Evolutionary conservation across 2,329 filamentous ascomycete species (phyloP), one percentile per base, ranked within the genome.

Genomic region (Nemania sp.): DNA sequence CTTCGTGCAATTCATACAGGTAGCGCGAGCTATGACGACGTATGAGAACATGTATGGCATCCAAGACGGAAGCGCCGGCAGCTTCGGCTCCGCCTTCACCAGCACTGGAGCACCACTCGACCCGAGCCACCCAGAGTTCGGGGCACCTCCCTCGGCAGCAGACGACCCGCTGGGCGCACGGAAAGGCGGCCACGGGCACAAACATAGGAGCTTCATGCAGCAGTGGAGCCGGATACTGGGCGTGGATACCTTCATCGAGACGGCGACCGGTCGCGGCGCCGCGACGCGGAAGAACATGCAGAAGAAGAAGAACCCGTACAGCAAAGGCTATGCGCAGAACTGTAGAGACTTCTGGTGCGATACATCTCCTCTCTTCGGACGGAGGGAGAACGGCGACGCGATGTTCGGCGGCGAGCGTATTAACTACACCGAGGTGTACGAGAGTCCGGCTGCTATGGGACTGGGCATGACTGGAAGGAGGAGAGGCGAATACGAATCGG

Each of bases 311-410:
- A 99, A 97, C 69, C 92, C 92, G 0, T 99, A 93, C 71, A 93
- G 86, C 53, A 80, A 86, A 26, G 94, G 94, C 6, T 79, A 91
- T 33, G 64, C 95, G n/a, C 82, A 86, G 54, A 99, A 99, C 69
- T 99, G 94, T 73, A 88, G 84, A 61, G 95, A 99, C 72, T 99
- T 99, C 70, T 97, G 92, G 91, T 93, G 89, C 66, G 94, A 97
- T 68, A 85, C 90, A 1, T 86, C 89, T 2, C 89, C 93, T 0
- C 71, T 96, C 15, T 93, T 96, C 69, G 85, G 88, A 9, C 83
- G 80, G 64, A 81, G 88, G 53, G 84, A 90, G 65, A 87, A 83
- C 45, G 92, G 92, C 11, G 79, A 80, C 37, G 91, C 89, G 0
- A 75, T 91, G 69, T 74, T 99, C 6, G 90, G 86, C 12, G 93